Percentiles rank a stretch among this genome's conserved stretches.
These are phyloP conservation scores for Alternaria arbusti DNA, from an alignment of 2,329 filamentous ascomycete genomes.

Conservation along the genomic window DNA sequence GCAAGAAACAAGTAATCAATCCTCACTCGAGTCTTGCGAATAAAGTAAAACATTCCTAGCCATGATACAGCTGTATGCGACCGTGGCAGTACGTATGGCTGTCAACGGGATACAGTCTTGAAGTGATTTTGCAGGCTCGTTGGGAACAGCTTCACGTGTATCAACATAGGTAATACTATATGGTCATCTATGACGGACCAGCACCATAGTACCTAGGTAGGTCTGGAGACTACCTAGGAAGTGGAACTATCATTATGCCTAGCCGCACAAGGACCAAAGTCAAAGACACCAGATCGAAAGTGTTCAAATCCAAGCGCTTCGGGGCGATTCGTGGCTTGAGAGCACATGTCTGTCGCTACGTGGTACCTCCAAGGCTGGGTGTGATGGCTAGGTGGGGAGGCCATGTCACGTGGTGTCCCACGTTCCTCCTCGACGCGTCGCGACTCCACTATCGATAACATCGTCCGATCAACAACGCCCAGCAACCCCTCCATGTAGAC, in stretches of 20 bases:
- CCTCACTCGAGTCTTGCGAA: not conserved
- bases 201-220: not conserved
- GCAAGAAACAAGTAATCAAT: not conserved
- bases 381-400: not conserved
- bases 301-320: not conserved
- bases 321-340: not conserved
- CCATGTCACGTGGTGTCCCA: conserved; percentile 19
- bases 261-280: not conserved
- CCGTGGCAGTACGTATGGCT: not conserved
- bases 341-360: not conserved
- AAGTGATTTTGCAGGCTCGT: not conserved
- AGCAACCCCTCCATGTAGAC: conserved; percentile 35
- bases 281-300: not conserved
- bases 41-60: not conserved
- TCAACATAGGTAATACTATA: not conserved
- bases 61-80: not conserved
- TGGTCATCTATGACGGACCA: not conserved
- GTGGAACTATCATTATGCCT: not conserved
- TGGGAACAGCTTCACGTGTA: not conserved
- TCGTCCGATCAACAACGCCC: conserved; percentile 19
- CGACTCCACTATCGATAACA: conserved; percentile 30
- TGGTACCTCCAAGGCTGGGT: not conserved
- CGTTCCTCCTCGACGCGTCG: conserved; percentile 13
- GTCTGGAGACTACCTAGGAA: not conserved
- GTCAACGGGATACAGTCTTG: not conserved